Percentiles rank a stretch among this genome's conserved stretches.
Conservation (phyloP, 495 filamentous ascomycete genomes). For the Aspergillus baeticus region DNA sequence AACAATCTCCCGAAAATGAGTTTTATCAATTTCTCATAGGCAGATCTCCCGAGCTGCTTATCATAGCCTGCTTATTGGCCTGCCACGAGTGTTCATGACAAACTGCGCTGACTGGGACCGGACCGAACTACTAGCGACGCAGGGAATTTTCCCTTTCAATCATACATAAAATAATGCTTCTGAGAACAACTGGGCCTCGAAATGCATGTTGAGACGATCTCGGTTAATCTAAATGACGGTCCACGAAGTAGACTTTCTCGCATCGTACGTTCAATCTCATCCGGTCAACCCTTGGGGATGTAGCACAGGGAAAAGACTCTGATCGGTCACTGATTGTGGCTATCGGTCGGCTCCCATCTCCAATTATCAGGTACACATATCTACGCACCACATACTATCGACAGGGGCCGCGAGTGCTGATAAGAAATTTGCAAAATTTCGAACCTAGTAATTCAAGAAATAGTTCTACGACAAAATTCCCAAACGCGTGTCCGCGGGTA, state of each 20-base stretch:
- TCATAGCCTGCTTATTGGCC: constrained; percentile 32
- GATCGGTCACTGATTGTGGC: not conserved
- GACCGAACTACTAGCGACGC: constrained; percentile 8
- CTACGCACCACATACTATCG: no score
- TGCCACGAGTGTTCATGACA: constrained; percentile 27
- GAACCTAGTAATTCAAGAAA: no score
- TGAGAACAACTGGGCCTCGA: not conserved
- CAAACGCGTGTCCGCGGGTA: not conserved
- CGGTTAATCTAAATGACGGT: no score
- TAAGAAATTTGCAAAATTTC: no score
- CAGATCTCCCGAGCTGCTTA: constrained; percentile 30
- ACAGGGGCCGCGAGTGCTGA: no score
- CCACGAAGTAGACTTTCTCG: no score
- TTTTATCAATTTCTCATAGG: not conserved
- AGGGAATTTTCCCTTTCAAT: not conserved
- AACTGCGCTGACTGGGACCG: constrained; percentile 37
- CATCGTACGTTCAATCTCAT: no score
- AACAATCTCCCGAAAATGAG: not conserved
- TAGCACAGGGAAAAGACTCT: not conserved
- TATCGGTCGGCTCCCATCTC: not conserved
- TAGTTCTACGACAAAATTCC: no score
- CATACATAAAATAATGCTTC: not conserved
- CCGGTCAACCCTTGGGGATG: no score
- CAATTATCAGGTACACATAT: no score
- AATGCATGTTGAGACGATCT: no score